Conservation (phyloP, 2,329 filamentous ascomycete species). For the Pseudopithomyces chartarum region DNA sequence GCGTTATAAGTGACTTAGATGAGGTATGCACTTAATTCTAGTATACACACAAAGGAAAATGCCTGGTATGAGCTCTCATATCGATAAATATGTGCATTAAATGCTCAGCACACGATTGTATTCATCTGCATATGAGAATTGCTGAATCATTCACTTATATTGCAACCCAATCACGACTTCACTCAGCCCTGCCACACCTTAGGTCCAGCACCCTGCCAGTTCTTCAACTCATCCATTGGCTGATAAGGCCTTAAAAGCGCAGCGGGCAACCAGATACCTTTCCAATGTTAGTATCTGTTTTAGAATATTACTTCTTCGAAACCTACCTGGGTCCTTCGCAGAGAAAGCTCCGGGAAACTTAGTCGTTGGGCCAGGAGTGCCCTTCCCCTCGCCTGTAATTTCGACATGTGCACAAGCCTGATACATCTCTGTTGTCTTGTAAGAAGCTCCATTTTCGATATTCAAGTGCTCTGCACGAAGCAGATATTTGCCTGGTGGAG, state of each 20-base stretch:
- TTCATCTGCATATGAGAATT: too few relatives aligned
- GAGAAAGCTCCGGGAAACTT: constrained; percentile 12
- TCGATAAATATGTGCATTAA: too few relatives aligned
- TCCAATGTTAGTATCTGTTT: neutral
- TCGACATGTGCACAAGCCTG: constrained; percentile 10
- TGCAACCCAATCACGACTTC: too few relatives aligned
- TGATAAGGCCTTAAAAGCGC: neutral
- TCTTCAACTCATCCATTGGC: constrained; percentile 11
- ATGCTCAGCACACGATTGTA: too few relatives aligned
- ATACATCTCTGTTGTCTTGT: constrained; percentile 9
- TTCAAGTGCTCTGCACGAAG: constrained; percentile 15
- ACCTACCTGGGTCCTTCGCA: constrained; percentile 12
- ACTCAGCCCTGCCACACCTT: constrained; percentile 6
- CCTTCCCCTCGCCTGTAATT: constrained; percentile 5
- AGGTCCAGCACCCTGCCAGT: constrained; percentile 15
- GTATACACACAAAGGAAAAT: too few relatives aligned
- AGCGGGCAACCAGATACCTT: constrained; percentile 9
- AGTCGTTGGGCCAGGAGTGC: constrained; percentile 8
- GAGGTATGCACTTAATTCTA: too few relatives aligned
- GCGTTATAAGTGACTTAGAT: too few relatives aligned
- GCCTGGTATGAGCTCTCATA: too few relatives aligned
- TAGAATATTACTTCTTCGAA: neutral
- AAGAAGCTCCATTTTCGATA: constrained; percentile 1
- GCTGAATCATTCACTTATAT: too few relatives aligned
- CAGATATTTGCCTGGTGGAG: constrained; percentile 18